Conservation (phyloP, 768 basidiomycete genomes). For the Russula emetica region DNA sequence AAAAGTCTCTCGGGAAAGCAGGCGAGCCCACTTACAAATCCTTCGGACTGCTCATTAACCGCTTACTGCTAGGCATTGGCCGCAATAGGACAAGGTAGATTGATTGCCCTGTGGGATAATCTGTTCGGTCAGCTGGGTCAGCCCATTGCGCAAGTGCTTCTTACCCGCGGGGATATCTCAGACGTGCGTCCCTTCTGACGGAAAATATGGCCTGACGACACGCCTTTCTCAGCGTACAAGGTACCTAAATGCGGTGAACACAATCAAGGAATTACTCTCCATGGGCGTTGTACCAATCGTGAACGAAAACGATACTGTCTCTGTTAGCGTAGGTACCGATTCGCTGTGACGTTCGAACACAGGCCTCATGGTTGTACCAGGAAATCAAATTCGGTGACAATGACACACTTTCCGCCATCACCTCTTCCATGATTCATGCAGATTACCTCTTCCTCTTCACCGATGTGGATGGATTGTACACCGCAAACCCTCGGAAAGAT, state of each 20-base stretch:
- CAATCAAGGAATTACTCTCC: slow-evolving; percentile 81
- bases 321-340: slow-evolving; percentile 74
- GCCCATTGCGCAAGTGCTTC: slow-evolving; percentile 90
- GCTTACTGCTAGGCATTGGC: slow-evolving; percentile 67
- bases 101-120: slow-evolving; percentile 97
- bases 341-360: background rate
- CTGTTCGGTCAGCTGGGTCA: slow-evolving; percentile 91
- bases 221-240: slow-evolving; percentile 65
- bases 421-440: slow-evolving; percentile 95
- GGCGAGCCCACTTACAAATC: slow-evolving; percentile 42
- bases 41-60: too few relatives aligned
- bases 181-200: slow-evolving; percentile 55
- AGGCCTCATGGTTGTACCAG: slow-evolving; percentile 38
- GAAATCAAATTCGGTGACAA: slow-evolving; percentile 99
- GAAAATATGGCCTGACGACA: background rate
- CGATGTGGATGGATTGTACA: slow-evolving; percentile 94
- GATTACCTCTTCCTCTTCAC: slow-evolving; percentile 96
- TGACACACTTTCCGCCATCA: slow-evolving; percentile 95
- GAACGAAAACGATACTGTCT: slow-evolving; percentile 98
- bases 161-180: slow-evolving; percentile 95
- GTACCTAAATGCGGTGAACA: slow-evolving; percentile 95
- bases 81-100: slow-evolving; percentile 92
- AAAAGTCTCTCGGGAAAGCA: slow-evolving; percentile 89
- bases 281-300: slow-evolving; percentile 98
- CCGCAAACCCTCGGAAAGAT: slow-evolving; percentile 91